Percentiles rank a stretch among this genome's conserved stretches.
These are phyloP conservation scores for Calonectria ilicicola DNA, from an alignment of 2,329 filamentous ascomycete genomes.

Conservation along the genomic window DNA sequence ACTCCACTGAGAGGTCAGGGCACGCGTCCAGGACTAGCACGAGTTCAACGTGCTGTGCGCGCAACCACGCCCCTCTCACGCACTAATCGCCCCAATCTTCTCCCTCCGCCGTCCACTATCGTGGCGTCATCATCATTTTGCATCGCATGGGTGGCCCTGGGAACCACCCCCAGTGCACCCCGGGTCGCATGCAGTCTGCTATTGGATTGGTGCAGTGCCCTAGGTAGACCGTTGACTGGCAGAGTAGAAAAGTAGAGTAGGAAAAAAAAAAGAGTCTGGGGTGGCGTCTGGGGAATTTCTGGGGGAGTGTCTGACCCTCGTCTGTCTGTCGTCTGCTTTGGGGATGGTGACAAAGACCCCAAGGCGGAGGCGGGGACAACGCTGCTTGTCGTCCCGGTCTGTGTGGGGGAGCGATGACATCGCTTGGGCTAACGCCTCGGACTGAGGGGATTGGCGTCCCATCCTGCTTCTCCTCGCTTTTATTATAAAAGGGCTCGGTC, in stretches of 20 bases:
- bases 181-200: background rate
- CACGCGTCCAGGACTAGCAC: background rate
- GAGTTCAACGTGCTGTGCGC: background rate
- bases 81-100: background rate
- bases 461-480: background rate
- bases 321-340: background rate
- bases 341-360: conserved; percentile 6
- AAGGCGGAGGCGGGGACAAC: background rate
- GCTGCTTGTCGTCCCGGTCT: background rate
- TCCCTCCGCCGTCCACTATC: background rate
- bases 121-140: conserved; percentile 16
- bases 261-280: background rate
- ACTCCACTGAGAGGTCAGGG: background rate
- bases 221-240: background rate
- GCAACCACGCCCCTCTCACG: background rate
- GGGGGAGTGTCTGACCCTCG: conserved; percentile 4
- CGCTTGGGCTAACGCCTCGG: background rate
- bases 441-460: background rate
- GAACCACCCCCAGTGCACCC: background rate
- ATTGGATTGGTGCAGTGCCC: background rate
- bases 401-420: conserved; percentile 22
- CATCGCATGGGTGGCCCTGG: background rate
- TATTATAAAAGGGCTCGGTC: conserved; percentile 18
- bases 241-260: background rate
- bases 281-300: conserved; percentile 22